Evolutionary conservation across 345 rosid genomes (phyloP), one percentile per base, ranked within the genome.

Genomic region (Linum lewisii): DNA sequence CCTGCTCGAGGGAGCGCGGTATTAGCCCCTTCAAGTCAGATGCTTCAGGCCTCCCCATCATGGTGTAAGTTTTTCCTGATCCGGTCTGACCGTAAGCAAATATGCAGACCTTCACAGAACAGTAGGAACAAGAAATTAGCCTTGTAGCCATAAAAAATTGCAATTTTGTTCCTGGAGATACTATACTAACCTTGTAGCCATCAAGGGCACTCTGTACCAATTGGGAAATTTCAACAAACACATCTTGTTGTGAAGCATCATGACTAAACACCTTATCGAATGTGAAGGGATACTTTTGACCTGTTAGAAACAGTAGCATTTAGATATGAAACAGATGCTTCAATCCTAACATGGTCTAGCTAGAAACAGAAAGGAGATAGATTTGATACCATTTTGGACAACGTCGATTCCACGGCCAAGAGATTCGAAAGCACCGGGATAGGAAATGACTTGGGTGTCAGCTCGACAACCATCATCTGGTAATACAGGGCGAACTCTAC

Each of bases 11-110:
- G 16, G 95, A 93, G 50, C 96, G 85, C 0, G 99, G 97, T 60
- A 93, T 93, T 69, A 93, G 57, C n/a, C 99, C 99, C 68, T 84
- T 84, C 67, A 79, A 80, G 29, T 81, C 88, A 26, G 74, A 55
- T 20, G 72, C 69, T 60, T 82, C 91, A 45, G 97, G 87, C 72
- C 81, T 89, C 49, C 99, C 99, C 97, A 93, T 85, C 99, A 93
- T 93, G 7, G 99, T 93, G 65, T 93, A 89, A 5, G 99, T 93
- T 77, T 93, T 89, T 0, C 99, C 99, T 2, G 99, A 93, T 36
- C 99, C 99, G 2, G 99, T 93, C 62, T 93, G 97, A 37, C 99
- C 97, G 54, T 93, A 93, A 24, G 99, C 99, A 84, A 93, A 93
- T 45, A 93, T 93, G 61, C 99, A 93, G 7, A 93, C 97, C 97